Conservation (phyloP, 495 filamentous ascomycete species). For the Platismatia glauca region DNA sequence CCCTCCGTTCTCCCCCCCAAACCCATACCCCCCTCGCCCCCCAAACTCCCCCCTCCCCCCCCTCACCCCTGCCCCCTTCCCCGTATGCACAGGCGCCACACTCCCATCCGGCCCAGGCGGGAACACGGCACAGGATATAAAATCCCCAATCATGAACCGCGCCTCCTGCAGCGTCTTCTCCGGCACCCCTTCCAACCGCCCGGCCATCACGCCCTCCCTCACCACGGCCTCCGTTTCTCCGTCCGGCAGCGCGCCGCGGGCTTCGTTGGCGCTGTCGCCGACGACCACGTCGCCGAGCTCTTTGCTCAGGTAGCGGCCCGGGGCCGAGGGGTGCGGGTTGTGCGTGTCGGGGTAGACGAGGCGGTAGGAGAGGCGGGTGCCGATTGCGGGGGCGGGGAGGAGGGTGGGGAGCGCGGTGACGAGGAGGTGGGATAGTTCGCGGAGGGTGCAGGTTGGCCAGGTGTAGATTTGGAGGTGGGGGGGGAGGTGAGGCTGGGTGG, state of each 20-base stretch:
- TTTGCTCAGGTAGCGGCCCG: slow-evolving; percentile 57
- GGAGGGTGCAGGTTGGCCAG: slow-evolving; percentile 74
- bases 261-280: slow-evolving; percentile 41
- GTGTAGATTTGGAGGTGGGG: slow-evolving; percentile 77
- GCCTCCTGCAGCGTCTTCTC: slow-evolving; percentile 66
- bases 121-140: slow-evolving; percentile 69
- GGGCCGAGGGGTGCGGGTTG: slow-evolving; percentile 35
- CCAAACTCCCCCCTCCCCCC: slow-evolving; percentile 23
- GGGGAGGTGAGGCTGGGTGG: slow-evolving; percentile 52
- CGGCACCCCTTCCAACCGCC: slow-evolving; percentile 45
- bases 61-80: slow-evolving; percentile 29
- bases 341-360: slow-evolving; percentile 78
- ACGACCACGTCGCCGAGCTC: slow-evolving; percentile 79
- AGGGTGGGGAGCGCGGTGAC: slow-evolving; percentile 54
- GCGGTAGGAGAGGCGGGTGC: slow-evolving; percentile 77
- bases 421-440: slow-evolving; percentile 72
- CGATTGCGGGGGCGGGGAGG: slow-evolving; percentile 65
- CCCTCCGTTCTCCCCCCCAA: slow-evolving; percentile 30
- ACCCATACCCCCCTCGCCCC: slow-evolving; percentile 32
- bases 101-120: slow-evolving; percentile 64
- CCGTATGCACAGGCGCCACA: slow-evolving; percentile 46
- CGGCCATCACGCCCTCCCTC: slow-evolving; percentile 24
- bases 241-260: not conserved
- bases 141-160: slow-evolving; percentile 82
- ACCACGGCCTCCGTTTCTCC: slow-evolving; percentile 22